Evolutionary conservation across 2,329 filamentous ascomycete species (phyloP), one percentile per base, ranked within the genome.

Genomic region (Diaporthe citriasiana): DNA sequence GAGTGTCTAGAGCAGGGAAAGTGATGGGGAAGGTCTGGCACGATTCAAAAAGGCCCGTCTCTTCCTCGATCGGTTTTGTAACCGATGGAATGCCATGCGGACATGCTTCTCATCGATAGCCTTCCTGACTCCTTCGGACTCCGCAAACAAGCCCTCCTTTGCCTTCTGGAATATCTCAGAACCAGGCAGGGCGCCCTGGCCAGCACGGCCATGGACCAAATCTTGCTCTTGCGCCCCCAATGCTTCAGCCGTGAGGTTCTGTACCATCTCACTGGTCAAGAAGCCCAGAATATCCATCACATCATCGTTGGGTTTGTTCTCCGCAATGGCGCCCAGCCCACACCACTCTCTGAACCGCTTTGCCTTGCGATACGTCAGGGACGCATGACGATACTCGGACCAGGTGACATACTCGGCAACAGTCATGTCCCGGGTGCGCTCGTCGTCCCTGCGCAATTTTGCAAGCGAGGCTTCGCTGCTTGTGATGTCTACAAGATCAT

Each of bases 281-380:
- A 99, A 99, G 27, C 97, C 97, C 8, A 99, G 90, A 76, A 99
- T 98, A 81, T 99, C 97, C 78, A 99, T 95, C 76, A 99, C 98
- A 77, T 99, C 97, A 81, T 99, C 97, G 74, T 96, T 97, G 0
- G 97, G 97, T 85, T 98, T 98, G 76, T 93, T 94, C 83, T 99
- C 97, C 0, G 96, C 98, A 50, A 99, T 95, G 56, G 97, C 91
- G 40, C 95, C 95, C 81, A 99, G 98, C 4, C 97, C 97, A 2
- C 97, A 97, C 97, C 97, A 99, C 83, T 99, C 97, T 74, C 95
- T 90, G 84, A 99, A 99, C 1, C 97, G 91, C 85, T 98, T 99
- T 82, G 94, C 95, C 86, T 99, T 99, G 81, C 97, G 94, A 87
- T 98, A 99, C 0, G 97, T 99, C 85, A 99, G 99, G 1, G 94